Conservation (phyloP, 2,329 filamentous ascomycete genomes). For the Exophiala viscosa region DNA sequence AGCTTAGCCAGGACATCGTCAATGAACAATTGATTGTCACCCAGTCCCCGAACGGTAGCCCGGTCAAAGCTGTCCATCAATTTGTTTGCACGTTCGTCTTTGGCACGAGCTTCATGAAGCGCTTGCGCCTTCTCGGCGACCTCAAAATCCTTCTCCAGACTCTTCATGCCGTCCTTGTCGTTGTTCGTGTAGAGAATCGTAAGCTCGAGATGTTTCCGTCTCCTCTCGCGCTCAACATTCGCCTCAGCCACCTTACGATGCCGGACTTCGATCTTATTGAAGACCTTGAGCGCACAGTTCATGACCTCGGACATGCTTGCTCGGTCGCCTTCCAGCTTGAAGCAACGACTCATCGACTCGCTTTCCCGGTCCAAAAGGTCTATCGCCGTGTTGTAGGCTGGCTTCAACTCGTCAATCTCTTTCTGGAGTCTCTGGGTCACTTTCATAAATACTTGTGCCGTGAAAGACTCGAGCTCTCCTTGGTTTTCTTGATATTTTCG, state of each 20-base stretch:
- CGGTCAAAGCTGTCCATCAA: constrained; percentile 50
- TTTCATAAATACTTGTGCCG: constrained; percentile 48
- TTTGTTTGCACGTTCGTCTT: constrained; percentile 47
- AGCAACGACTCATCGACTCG: constrained; percentile 30
- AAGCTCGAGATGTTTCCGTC: constrained; percentile 54
- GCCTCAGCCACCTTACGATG: constrained; percentile 49
- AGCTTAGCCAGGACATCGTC: constrained; percentile 47
- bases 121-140: constrained; percentile 50
- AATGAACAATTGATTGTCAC: constrained; percentile 50
- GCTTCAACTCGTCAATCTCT: constrained; percentile 49
- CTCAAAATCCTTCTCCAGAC: constrained; percentile 48
- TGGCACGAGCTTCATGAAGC: constrained; percentile 47
- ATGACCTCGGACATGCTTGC: constrained; percentile 39
- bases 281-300: constrained; percentile 44
- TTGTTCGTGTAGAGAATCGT: constrained; percentile 43
- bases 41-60: constrained; percentile 48
- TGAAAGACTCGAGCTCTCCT: constrained; percentile 50
- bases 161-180: constrained; percentile 50
- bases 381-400: constrained; percentile 44
- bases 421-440: constrained; percentile 48
- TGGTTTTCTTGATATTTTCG: constrained; percentile 52
- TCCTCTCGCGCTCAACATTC: constrained; percentile 51
- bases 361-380: constrained; percentile 41
- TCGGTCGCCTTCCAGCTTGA: constrained; percentile 30
- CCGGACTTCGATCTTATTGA: constrained; percentile 47